phyloP scores from a whole-genome alignment of 1,139 yeast genomes.

The Nematodospora anomalae region DNA sequence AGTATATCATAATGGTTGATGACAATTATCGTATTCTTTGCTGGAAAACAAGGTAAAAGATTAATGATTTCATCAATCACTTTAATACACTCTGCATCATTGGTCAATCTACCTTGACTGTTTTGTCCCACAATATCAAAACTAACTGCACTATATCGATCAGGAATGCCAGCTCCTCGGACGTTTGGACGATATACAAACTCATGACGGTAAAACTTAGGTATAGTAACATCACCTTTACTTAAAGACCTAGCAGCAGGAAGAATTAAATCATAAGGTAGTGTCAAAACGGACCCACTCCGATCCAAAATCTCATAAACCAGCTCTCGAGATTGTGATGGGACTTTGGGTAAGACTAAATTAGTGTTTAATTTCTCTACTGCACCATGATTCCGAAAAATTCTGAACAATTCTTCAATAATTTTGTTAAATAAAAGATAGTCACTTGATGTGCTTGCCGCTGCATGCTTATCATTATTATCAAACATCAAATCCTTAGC shows the following conservation, averaged over 20 bases:
- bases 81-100: slow-evolving; percentile 87
- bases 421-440: slow-evolving; percentile 49
- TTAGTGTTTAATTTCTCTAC: slow-evolving; percentile 59
- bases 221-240: slow-evolving; percentile 51
- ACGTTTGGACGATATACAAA: slow-evolving; percentile 72
- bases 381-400: slow-evolving; percentile 85
- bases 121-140: slow-evolving; percentile 73
- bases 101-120: slow-evolving; percentile 35
- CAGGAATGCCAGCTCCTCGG: slow-evolving; percentile 61
- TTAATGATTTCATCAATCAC: slow-evolving; percentile 72
- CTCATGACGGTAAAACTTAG: slow-evolving; percentile 73
- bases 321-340: slow-evolving; percentile 60
- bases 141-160: slow-evolving; percentile 75
- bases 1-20: slow-evolving; percentile 80
- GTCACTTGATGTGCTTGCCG: slow-evolving; percentile 26
- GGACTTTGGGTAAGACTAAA: slow-evolving; percentile 76
- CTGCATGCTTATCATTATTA: slow-evolving; percentile 18
- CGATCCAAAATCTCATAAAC: slow-evolving; percentile 81
- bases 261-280: slow-evolving; percentile 84
- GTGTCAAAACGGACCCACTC: slow-evolving; percentile 81
- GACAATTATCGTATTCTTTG: slow-evolving; percentile 51
- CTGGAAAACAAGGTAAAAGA: slow-evolving; percentile 62
- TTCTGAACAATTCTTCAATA: slow-evolving; percentile 52
- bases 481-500: slow-evolving; percentile 86
- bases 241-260: slow-evolving; percentile 88